phyloP scores from a whole-genome alignment of 805 yeast species.

The Pachysolen tannophilus region DNA sequence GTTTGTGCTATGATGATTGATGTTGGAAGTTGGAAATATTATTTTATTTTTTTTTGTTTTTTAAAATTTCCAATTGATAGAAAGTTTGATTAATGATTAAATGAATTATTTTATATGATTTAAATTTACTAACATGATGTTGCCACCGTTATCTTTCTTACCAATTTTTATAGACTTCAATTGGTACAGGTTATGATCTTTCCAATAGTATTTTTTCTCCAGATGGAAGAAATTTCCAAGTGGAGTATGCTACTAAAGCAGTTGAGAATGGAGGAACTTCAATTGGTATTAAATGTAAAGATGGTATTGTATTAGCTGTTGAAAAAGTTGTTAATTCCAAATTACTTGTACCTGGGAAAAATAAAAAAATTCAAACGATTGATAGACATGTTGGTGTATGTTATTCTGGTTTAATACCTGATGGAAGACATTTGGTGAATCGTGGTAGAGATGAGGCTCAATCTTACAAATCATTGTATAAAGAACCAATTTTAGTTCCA shows the following conservation, averaged over 20 bases:
- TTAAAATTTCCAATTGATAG: too few species aligned
- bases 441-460: constrained; percentile 90
- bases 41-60: too few species aligned
- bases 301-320: constrained; percentile 97
- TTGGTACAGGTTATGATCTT: constrained; percentile 98
- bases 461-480: constrained; percentile 68
- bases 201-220: constrained; percentile 94
- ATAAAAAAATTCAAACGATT: constrained; percentile 84
- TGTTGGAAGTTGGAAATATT: too few species aligned
- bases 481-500: constrained; percentile 69
- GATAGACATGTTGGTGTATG: constrained; percentile 93
- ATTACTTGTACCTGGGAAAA: constrained; percentile 80
- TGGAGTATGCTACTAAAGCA: constrained; percentile 95
- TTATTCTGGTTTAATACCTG: constrained; percentile 92
- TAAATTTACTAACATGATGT: too few species aligned
- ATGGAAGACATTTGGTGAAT: constrained; percentile 87
- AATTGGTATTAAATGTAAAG: constrained; percentile 86
- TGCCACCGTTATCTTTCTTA: too few species aligned
- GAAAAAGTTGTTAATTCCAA: constrained; percentile 87
- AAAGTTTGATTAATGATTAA: too few species aligned
- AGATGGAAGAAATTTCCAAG: constrained; percentile 94
- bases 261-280: constrained; percentile 97
- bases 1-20: too few species aligned
- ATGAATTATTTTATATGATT: too few species aligned
- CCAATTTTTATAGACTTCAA: constrained; percentile 63